These are phyloP conservation scores for Russula abietina DNA, from an alignment of 768 basidiomycete genomes.

Conservation along the genomic window DNA sequence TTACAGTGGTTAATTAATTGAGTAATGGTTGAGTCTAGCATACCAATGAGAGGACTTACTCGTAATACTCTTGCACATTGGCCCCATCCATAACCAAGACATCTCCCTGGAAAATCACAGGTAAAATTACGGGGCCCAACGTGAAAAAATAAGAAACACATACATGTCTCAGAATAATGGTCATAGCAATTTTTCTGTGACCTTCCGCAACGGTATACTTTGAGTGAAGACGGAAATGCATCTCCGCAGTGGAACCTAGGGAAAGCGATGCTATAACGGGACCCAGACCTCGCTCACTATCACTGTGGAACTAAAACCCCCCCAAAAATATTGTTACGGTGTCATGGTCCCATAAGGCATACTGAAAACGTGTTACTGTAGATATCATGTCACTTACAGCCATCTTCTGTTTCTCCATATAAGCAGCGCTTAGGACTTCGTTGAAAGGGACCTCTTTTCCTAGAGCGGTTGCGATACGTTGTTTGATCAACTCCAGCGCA, in stretches of 20 bases:
- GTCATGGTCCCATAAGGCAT: neutral
- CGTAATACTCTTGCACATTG: constrained; percentile 60
- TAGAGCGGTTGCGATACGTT: constrained; percentile 47
- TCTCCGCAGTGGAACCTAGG: constrained; percentile 67
- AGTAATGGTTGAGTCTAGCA: constrained; percentile 2
- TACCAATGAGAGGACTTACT: constrained; percentile 40
- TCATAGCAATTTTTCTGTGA: constrained; percentile 37
- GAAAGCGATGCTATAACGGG: constrained; percentile 71
- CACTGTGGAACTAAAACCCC: constrained; percentile 73
- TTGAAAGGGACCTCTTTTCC: constrained; percentile 47
- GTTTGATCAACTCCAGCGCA: constrained; percentile 55
- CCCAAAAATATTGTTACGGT: neutral
- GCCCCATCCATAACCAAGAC: constrained; percentile 72
- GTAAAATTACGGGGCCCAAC: constrained; percentile 7
- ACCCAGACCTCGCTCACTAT: constrained; percentile 68
- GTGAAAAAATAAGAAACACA: constrained; percentile 30
- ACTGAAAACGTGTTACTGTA: neutral
- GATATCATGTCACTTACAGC: constrained; percentile 42
- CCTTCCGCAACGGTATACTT: constrained; percentile 31
- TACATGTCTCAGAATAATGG: constrained; percentile 58
- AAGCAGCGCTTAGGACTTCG: constrained; percentile 74
- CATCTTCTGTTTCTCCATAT: constrained; percentile 84
- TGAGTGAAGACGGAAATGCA: constrained; percentile 63
- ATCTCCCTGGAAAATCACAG: constrained; percentile 51
- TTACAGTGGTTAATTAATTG: constrained; percentile 20